phyloP scores from a whole-genome alignment of 345 rosid species.

The Anastatica hierochuntica region DNA sequence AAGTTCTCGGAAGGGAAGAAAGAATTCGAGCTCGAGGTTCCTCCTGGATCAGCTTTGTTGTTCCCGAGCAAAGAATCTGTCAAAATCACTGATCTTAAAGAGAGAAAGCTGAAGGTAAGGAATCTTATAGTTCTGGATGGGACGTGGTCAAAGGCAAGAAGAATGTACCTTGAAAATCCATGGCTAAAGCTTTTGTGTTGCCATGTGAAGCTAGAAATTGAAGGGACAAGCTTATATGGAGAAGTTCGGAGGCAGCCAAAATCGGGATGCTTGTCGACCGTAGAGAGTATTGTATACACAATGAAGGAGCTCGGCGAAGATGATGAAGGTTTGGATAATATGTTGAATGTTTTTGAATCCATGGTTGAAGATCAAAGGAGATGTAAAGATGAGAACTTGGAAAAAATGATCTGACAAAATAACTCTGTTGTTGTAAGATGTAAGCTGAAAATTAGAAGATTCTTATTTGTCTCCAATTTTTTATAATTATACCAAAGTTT shows the following conservation, averaged over 20 bases:
- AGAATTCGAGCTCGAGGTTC: slow-evolving; percentile 51
- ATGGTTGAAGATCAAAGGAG: slow-evolving; percentile 77
- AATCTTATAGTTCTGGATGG: slow-evolving; percentile 82
- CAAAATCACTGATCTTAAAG: slow-evolving; percentile 36
- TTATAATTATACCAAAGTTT: too few species aligned
- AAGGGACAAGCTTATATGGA: slow-evolving; percentile 46
- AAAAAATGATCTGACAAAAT: slow-evolving; percentile 7
- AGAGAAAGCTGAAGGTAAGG: slow-evolving; percentile 34
- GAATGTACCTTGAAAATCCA: slow-evolving; percentile 72
- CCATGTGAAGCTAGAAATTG: slow-evolving; percentile 60
- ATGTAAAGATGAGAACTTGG: slow-evolving; percentile 47
- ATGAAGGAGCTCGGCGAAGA: slow-evolving; percentile 52
- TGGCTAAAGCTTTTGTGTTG: slow-evolving; percentile 71
- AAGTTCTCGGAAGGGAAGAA: slow-evolving; percentile 38
- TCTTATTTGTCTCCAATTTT: background rate
- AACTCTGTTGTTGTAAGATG: slow-evolving; percentile 7
- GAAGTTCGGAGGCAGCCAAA: slow-evolving; percentile 76
- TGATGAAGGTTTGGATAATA: slow-evolving; percentile 38
- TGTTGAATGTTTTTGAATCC: slow-evolving; percentile 64
- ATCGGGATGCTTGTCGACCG: slow-evolving; percentile 63
- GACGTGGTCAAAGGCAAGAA: slow-evolving; percentile 77
- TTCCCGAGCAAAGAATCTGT: slow-evolving; percentile 55
- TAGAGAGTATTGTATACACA: slow-evolving; percentile 67
- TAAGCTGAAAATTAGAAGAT: background rate
- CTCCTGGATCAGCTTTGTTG: slow-evolving; percentile 51